phyloP scores from a whole-genome alignment of 1,284 basidiomycete species.

The Leccinum subrobustum region DNA sequence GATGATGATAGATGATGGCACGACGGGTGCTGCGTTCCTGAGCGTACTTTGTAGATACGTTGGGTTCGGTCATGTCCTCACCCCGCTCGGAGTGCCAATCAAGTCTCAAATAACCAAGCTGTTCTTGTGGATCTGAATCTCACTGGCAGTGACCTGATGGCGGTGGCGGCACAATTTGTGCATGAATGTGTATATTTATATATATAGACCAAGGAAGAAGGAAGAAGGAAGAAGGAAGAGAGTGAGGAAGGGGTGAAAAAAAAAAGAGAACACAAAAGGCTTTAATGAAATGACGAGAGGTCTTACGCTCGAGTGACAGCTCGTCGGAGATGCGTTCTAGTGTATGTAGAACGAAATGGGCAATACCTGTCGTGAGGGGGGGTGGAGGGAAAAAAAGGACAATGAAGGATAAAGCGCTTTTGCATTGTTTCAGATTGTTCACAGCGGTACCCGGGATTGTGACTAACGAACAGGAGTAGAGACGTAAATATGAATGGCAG shows the following conservation, averaged over 20 bases:
- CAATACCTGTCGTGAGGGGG: neutral
- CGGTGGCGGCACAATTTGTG: neutral
- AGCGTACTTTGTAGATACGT: neutral
- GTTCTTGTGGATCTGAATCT: neutral
- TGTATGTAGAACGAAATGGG: neutral
- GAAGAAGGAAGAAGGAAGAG: neutral
- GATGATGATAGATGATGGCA: neutral
- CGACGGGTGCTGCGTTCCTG: neutral
- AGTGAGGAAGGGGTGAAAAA: neutral
- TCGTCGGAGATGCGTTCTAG: neutral
- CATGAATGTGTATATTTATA: neutral
- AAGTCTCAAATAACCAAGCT: neutral
- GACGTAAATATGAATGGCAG: constrained; percentile 22
- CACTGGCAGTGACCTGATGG: neutral
- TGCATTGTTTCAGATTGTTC: constrained; percentile 10
- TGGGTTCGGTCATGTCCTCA: neutral
- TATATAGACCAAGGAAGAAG: neutral
- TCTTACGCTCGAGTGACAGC: neutral
- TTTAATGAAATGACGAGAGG: constrained; percentile 15
- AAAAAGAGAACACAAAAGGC: neutral
- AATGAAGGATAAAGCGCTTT: neutral
- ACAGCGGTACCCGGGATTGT: constrained; percentile 2
- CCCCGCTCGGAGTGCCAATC: neutral
- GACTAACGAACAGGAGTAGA: constrained; percentile 14
- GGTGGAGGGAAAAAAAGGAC: neutral